phyloP scores from a whole-genome alignment of 495 filamentous ascomycete species.

The Xylaria telfairii region DNA sequence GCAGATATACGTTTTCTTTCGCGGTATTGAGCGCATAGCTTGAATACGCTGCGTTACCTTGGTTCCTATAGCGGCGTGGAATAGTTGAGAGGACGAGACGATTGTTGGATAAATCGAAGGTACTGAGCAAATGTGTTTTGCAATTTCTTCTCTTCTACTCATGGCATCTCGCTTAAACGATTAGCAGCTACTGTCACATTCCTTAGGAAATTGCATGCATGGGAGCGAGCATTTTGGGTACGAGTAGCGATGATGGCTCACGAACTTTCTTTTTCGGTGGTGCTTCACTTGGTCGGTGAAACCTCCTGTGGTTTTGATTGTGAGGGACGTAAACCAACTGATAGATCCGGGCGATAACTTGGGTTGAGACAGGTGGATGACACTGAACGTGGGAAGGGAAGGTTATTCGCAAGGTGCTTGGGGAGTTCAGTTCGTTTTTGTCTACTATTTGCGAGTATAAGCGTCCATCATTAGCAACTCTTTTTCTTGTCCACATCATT shows the following conservation, averaged over 20 bases:
- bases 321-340: background rate
- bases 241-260: constrained; percentile 24
- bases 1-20: background rate
- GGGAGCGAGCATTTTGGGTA: constrained; percentile 11
- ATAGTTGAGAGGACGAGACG: background rate
- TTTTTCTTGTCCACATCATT: background rate
- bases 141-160: background rate
- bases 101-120: constrained; percentile 2
- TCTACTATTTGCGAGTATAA: background rate
- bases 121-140: background rate
- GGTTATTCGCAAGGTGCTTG: background rate
- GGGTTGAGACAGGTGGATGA: background rate
- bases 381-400: background rate
- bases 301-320: background rate
- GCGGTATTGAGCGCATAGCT: background rate
- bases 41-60: background rate
- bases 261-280: background rate
- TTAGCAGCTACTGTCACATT: background rate
- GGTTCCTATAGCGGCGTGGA: constrained; percentile 7
- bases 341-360: background rate
- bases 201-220: background rate
- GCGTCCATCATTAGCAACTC: background rate
- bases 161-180: background rate
- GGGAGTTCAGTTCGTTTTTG: background rate
- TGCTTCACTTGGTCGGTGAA: background rate